Conservation (phyloP, 179 eudicot species). For the Camellia oleifera region DNA sequence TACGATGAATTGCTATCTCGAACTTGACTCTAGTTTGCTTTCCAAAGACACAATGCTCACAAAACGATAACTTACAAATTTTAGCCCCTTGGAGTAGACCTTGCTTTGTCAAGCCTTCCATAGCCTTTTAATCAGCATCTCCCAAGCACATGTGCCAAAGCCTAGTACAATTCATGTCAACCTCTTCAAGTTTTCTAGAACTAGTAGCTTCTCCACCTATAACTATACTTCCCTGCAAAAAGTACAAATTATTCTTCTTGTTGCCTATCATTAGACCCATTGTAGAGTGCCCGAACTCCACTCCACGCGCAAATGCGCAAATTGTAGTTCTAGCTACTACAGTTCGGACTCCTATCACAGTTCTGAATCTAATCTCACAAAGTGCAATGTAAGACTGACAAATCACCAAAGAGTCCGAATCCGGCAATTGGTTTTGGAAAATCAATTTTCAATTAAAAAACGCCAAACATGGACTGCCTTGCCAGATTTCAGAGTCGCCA, state of each 20-base stretch:
- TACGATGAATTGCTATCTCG: not conserved
- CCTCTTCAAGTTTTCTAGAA: not conserved
- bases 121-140: not conserved
- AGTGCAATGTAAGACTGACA: too few relatives aligned
- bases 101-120: not conserved
- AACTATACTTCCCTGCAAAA: not conserved
- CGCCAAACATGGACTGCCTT: too few relatives aligned
- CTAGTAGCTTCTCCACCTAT: not conserved
- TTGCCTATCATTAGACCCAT: not conserved
- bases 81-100: not conserved
- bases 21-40: constrained; percentile 2
- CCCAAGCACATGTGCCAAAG: not conserved
- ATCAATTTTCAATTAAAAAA: too few relatives aligned
- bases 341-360: too few relatives aligned
- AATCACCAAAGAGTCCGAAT: too few relatives aligned
- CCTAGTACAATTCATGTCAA: not conserved
- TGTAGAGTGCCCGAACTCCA: too few relatives aligned
- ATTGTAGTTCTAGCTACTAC: too few relatives aligned
- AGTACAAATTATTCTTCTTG: not conserved
- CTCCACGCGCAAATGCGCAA: too few relatives aligned
- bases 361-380: too few relatives aligned
- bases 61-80: not conserved
- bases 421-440: too few relatives aligned
- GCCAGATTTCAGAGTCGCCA: too few relatives aligned
- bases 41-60: constrained; percentile 4